Evolutionary conservation across 352 stramenopile species (phyloP).

Genomic region (Phytopythium aichiense): DNA sequence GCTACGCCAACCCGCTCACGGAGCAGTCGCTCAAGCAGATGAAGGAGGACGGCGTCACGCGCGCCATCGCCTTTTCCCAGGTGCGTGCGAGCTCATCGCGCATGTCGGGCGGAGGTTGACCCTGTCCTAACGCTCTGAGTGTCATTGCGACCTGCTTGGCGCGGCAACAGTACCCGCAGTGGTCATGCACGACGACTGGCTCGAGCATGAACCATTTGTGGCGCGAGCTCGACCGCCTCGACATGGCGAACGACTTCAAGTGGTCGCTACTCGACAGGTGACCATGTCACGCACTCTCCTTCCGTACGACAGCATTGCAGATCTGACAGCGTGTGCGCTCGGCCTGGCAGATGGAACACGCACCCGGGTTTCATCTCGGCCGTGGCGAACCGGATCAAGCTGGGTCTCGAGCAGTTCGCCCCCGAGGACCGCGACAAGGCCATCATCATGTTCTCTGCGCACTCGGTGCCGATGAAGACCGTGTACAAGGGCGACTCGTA

Average conservation of each 20-base stretch:
- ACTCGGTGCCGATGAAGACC: slow-evolving; percentile 89
- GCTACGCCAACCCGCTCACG: slow-evolving; percentile 97
- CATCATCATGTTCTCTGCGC: slow-evolving; percentile 89
- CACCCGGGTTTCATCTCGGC: slow-evolving; percentile 94
- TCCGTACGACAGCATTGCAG: not conserved
- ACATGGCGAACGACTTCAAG: slow-evolving; percentile 85
- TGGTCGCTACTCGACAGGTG: slow-evolving; percentile 80
- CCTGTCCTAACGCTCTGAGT: not conserved
- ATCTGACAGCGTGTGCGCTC: not conserved
- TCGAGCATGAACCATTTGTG: slow-evolving; percentile 93
- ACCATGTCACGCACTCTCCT: not conserved
- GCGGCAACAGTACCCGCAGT: slow-evolving; percentile 93
- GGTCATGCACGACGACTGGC: slow-evolving; percentile 96
- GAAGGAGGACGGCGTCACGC: slow-evolving; percentile 91
- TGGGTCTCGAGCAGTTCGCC: slow-evolving; percentile 91
- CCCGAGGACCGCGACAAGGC: slow-evolving; percentile 85
- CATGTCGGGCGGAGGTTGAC: not conserved
- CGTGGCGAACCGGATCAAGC: slow-evolving; percentile 90
- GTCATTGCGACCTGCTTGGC: not conserved
- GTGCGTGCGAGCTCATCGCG: slow-evolving; percentile 8
- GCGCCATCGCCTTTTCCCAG: slow-evolving; percentile 96
- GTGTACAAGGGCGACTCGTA: slow-evolving; percentile 89
- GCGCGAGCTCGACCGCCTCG: slow-evolving; percentile 75
- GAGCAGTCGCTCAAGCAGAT: slow-evolving; percentile 96
- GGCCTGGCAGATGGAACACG: slow-evolving; percentile 91